A percentile compares a stretch with the other conserved stretches of the same genome.
phyloP scores from a whole-genome alignment of 1,139 yeast genomes.

The Blastobotrys aristatus region DNA sequence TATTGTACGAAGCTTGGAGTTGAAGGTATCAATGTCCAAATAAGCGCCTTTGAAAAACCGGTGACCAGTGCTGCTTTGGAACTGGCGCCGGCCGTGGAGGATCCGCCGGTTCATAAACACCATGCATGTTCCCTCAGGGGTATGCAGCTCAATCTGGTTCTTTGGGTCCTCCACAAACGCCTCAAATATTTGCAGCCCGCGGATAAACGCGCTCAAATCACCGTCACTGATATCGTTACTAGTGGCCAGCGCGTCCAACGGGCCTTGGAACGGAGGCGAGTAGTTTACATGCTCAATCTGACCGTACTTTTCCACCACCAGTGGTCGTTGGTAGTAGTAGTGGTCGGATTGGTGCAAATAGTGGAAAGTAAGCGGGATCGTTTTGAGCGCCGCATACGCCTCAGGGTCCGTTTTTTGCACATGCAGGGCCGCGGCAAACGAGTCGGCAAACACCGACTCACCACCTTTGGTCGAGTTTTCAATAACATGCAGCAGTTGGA shows the following conservation, averaged over 20 bases:
- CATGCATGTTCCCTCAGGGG: slow-evolving; percentile 61
- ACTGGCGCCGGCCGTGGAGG: slow-evolving; percentile 63
- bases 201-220: slow-evolving; percentile 48
- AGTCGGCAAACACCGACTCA: slow-evolving; percentile 69
- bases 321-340: slow-evolving; percentile 61
- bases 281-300: slow-evolving; percentile 59
- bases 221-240: slow-evolving; percentile 23
- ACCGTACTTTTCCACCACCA: slow-evolving; percentile 39
- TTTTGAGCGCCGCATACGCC: slow-evolving; percentile 59
- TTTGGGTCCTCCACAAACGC: slow-evolving; percentile 48
- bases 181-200: slow-evolving; percentile 62
- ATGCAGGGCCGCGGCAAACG: slow-evolving; percentile 59
- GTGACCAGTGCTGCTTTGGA: slow-evolving; percentile 47
- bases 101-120: slow-evolving; percentile 70
- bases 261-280: slow-evolving; percentile 85
- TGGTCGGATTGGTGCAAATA: slow-evolving; percentile 61
- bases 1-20: slow-evolving; percentile 50
- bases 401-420: slow-evolving; percentile 52
- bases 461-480: slow-evolving; percentile 64
- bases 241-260: slow-evolving; percentile 46
- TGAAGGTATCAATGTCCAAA: slow-evolving; percentile 65
- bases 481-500: slow-evolving; percentile 65
- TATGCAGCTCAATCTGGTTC: slow-evolving; percentile 53
- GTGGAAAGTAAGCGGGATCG: slow-evolving; percentile 65
- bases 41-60: slow-evolving; percentile 81